Evolutionary conservation across 1,284 basidiomycete genomes (phyloP).

Genomic region (Phlebopus sp.): DNA sequence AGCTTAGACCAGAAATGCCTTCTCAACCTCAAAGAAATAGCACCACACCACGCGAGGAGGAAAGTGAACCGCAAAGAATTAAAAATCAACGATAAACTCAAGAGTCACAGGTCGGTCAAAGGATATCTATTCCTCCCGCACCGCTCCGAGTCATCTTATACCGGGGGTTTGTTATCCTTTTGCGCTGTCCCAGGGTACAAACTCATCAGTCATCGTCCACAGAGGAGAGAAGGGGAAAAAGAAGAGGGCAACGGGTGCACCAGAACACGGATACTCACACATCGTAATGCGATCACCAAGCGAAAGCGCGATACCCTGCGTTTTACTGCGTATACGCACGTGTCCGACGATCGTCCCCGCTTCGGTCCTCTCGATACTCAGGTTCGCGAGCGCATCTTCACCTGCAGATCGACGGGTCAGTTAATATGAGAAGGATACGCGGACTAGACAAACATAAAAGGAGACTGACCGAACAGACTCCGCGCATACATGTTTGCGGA

Average conservation of each 20-base stretch:
- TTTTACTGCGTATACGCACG: constrained; percentile 91
- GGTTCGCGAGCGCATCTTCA: constrained; percentile 95
- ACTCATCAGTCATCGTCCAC: constrained; percentile 4
- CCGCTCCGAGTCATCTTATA: constrained; percentile 17
- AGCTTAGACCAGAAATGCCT: too few species aligned
- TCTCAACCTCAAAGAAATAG: too few species aligned
- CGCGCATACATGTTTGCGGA: constrained; percentile 83
- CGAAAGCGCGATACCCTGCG: constrained; percentile 92
- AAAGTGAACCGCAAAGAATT: too few species aligned
- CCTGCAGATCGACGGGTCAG: constrained; percentile 41
- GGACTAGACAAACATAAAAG: constrained; percentile 1
- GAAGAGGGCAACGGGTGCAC: not conserved
- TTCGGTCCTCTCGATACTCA: constrained; percentile 90
- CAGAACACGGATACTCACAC: constrained; percentile 51
- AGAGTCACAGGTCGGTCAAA: too few species aligned
- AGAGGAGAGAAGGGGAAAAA: not conserved
- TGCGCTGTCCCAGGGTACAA: constrained; percentile 50
- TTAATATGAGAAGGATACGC: not conserved
- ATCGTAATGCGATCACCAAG: constrained; percentile 92
- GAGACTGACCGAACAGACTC: constrained; percentile 63
- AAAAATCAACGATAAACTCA: too few species aligned
- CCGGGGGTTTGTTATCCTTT: constrained; percentile 59
- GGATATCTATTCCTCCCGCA: too few species aligned
- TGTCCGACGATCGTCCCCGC: constrained; percentile 82
- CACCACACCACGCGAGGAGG: too few species aligned